phyloP scores from a whole-genome alignment of 2,329 filamentous ascomycete genomes.

The Colletotrichum acutatum region DNA sequence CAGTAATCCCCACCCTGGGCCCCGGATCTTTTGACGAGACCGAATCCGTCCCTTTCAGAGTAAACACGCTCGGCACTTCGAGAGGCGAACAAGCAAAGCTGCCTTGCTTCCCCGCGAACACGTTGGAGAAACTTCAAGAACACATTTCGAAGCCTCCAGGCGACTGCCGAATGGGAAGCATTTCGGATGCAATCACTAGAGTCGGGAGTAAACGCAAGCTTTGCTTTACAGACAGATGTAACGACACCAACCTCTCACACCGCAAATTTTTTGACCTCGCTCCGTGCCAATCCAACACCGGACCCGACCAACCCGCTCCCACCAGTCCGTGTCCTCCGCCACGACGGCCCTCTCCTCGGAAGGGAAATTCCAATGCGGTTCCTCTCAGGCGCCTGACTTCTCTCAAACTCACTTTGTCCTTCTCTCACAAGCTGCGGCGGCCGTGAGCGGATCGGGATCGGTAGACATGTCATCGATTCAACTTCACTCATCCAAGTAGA shows the following conservation, averaged over 20 bases:
- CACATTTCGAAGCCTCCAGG: too few species aligned
- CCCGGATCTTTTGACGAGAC: not conserved
- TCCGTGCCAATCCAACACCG: not conserved
- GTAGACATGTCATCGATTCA: not conserved
- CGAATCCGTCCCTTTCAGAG: not conserved
- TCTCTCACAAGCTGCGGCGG: not conserved
- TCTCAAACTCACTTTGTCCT: not conserved
- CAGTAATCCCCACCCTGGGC: too few species aligned
- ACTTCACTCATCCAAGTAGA: not conserved
- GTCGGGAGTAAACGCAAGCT: too few species aligned
- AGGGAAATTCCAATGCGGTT: not conserved
- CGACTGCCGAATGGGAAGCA: too few species aligned
- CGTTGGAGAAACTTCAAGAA: too few species aligned
- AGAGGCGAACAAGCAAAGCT: too few species aligned
- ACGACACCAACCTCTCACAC: not conserved
- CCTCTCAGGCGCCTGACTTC: too few species aligned
- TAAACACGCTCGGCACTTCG: not conserved
- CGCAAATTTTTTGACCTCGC: not conserved
- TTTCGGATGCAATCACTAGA: not conserved
- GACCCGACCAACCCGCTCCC: not conserved
- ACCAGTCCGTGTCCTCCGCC: conserved; percentile 21
- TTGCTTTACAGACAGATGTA: not conserved
- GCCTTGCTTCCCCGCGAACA: not conserved
- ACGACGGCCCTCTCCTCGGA: not conserved
- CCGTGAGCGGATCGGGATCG: not conserved